A percentile compares a stretch with the other conserved stretches of the same genome.
Evolutionary conservation across 768 basidiomycete genomes (phyloP).

Genomic region (Rhodotorula paludigena): DNA sequence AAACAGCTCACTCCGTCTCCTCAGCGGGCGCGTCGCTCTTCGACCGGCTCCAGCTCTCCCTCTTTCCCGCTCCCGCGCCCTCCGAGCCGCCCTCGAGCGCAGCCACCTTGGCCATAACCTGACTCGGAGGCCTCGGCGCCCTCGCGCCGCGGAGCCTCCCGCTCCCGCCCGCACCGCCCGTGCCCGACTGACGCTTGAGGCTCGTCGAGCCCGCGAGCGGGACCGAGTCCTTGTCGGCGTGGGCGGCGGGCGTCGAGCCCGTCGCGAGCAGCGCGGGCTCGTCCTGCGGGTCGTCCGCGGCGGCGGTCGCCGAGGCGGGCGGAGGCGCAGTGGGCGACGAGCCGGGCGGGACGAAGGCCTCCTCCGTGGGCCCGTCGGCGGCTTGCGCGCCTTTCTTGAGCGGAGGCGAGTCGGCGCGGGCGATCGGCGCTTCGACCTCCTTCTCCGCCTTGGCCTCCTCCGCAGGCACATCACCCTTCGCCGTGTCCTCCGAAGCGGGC

Average conservation of each 20-base stretch:
- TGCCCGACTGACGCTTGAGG: constrained; percentile 14
- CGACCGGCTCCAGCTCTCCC: constrained; percentile 12
- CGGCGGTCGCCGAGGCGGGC: background rate
- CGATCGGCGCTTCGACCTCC: background rate
- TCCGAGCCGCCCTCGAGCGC: background rate
- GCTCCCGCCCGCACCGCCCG: too few species aligned
- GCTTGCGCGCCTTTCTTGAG: too few species aligned
- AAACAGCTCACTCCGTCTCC: too few species aligned
- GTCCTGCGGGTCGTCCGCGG: background rate
- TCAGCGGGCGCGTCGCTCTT: too few species aligned
- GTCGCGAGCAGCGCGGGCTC: background rate
- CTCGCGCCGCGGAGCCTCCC: constrained; percentile 23
- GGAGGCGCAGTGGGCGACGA: background rate
- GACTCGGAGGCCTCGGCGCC: constrained; percentile 19
- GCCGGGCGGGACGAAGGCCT: background rate
- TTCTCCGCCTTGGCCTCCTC: background rate
- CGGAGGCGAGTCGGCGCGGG: background rate
- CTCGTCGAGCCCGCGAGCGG: constrained; percentile 4
- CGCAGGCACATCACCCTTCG: background rate
- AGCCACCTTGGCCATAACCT: background rate
- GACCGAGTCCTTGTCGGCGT: background rate
- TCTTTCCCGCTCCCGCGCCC: background rate
- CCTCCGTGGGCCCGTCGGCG: background rate
- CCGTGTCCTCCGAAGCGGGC: background rate
- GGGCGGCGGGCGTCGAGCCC: background rate